These are phyloP conservation scores for Rhizopogon sp. DNA, from an alignment of 768 basidiomycete species.

Conservation along the genomic window DNA sequence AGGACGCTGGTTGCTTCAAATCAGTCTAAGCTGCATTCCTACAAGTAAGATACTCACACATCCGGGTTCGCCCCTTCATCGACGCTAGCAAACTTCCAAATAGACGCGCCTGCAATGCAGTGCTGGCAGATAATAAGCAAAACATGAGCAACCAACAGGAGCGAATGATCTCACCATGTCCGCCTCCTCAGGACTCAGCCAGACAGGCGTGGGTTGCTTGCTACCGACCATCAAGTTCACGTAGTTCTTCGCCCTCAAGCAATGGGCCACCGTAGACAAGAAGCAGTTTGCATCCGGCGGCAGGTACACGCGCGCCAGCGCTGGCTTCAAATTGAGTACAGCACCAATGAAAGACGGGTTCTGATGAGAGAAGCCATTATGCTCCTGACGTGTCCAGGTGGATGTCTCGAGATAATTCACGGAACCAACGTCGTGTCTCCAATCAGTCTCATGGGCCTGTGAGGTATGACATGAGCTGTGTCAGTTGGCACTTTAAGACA, in stretches of 20 bases:
- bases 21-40: not conserved
- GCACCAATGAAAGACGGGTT: conserved; percentile 84
- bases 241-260: conserved; percentile 79
- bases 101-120: conserved; percentile 81
- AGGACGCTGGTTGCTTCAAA: conserved; percentile 47
- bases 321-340: conserved; percentile 73
- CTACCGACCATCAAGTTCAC: conserved; percentile 86
- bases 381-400: conserved; percentile 81
- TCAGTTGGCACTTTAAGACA: not conserved
- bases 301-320: conserved; percentile 70
- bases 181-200: conserved; percentile 73
- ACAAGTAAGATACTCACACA: conserved; percentile 38
- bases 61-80: conserved; percentile 71
- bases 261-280: conserved; percentile 80
- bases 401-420: conserved; percentile 88
- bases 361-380: conserved; percentile 90
- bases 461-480: not conserved
- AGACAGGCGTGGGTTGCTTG: conserved; percentile 79
- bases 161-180: conserved; percentile 39
- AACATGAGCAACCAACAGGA: not conserved
- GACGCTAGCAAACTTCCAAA: conserved; percentile 80
- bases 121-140: conserved; percentile 39
- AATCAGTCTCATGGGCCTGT: conserved; percentile 54
- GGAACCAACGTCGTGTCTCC: conserved; percentile 67
- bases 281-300: conserved; percentile 91